Evolutionary conservation across 164 flowering plant genomes (phyloP).

Genomic region (Santalum album): DNA sequence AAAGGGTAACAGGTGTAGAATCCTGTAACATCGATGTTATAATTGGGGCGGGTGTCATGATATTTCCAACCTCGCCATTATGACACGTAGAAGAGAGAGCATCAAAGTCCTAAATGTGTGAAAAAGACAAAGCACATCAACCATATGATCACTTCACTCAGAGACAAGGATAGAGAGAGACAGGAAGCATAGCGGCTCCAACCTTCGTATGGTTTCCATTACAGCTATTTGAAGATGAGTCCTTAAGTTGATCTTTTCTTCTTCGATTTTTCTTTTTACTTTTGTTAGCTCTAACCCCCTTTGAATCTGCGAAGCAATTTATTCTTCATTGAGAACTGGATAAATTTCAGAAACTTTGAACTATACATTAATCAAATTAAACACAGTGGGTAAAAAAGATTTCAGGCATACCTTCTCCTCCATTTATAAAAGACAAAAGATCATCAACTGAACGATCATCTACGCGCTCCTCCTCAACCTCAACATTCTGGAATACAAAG

Average conservation of each 20-base stretch:
- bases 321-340: not conserved
- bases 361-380: too few species aligned
- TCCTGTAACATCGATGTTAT: slow-evolving; percentile 25
- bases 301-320: slow-evolving; percentile 36
- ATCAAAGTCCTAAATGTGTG: slow-evolving; percentile 30
- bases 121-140: not conserved
- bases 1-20: slow-evolving; percentile 19
- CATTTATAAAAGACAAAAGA: slow-evolving; percentile 79
- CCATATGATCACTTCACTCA: not conserved
- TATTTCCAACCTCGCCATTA: slow-evolving; percentile 15
- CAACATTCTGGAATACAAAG: slow-evolving; percentile 51
- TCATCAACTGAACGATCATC: slow-evolving; percentile 93
- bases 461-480: slow-evolving; percentile 58
- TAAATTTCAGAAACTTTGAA: not conserved
- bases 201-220: slow-evolving; percentile 25
- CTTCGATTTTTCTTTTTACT: slow-evolving; percentile 73
- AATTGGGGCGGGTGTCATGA: slow-evolving; percentile 20
- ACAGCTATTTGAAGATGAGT: slow-evolving; percentile 23
- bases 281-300: slow-evolving; percentile 43
- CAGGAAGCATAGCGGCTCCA: not conserved
- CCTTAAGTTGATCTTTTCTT: slow-evolving; percentile 67
- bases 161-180: not conserved
- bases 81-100: slow-evolving; percentile 17
- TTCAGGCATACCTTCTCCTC: slow-evolving; percentile 29
- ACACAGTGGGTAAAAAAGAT: too few species aligned